Percentiles rank a stretch among this genome's conserved stretches.
Conservation (phyloP, 352 stramenopile species). For the Globisporangium irregulare region DNA sequence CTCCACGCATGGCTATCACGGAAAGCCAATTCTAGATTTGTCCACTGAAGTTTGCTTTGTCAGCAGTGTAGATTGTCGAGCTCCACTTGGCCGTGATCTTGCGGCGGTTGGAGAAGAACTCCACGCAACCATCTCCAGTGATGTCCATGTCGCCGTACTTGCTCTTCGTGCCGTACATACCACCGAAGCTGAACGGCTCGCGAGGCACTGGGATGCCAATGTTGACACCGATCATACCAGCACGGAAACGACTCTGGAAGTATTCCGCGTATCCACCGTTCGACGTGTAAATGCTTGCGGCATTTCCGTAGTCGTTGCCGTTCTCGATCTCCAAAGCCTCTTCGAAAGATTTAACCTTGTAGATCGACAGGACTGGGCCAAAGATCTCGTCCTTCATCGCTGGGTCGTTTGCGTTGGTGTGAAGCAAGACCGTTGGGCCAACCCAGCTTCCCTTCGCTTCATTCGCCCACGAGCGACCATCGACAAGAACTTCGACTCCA, state of each 20-base stretch:
- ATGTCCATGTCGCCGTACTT: slow-evolving; percentile 99
- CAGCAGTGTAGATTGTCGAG: slow-evolving; percentile 36
- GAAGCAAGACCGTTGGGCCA: slow-evolving; percentile 94
- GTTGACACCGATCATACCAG: slow-evolving; percentile 96
- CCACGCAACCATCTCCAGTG: slow-evolving; percentile 94
- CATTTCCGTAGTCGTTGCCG: slow-evolving; percentile 96
- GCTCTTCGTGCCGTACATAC: slow-evolving; percentile 94
- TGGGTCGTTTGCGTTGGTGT: slow-evolving; percentile 80
- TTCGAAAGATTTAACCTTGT: slow-evolving; percentile 82
- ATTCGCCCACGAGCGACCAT: slow-evolving; percentile 83
- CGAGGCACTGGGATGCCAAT: slow-evolving; percentile 94
- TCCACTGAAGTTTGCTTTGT: slow-evolving; percentile 71
- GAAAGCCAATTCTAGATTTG: slow-evolving; percentile 39
- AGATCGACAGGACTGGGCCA: slow-evolving; percentile 94
- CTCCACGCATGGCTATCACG: background rate
- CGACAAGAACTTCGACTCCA: slow-evolving; percentile 89
- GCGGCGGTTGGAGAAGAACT: slow-evolving; percentile 97
- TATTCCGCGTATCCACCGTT: slow-evolving; percentile 93
- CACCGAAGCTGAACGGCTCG: slow-evolving; percentile 97
- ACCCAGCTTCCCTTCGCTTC: slow-evolving; percentile 86
- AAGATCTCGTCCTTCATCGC: slow-evolving; percentile 97
- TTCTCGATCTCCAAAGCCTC: slow-evolving; percentile 97
- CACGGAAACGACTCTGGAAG: slow-evolving; percentile 91
- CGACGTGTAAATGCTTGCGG: slow-evolving; percentile 95
- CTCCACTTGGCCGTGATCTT: slow-evolving; percentile 97